These are phyloP conservation scores for Podospora sp. DNA, from an alignment of 495 filamentous ascomycete species.

Conservation along the genomic window DNA sequence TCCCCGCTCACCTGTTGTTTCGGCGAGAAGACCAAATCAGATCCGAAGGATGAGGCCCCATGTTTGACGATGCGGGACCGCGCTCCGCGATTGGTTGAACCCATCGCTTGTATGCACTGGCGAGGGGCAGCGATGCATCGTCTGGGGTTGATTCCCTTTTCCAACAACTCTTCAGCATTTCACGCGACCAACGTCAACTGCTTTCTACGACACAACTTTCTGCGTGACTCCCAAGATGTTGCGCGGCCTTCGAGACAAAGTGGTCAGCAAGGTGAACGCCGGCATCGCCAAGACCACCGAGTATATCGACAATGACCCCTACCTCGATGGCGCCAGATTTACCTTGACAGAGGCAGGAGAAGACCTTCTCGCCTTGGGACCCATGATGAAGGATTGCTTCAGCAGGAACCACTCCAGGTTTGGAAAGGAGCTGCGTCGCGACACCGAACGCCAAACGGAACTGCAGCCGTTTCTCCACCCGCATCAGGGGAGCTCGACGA, in stretches of 20 bases:
- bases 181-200: no score
- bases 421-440: not conserved
- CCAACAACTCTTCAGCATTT: no score
- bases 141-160: no score
- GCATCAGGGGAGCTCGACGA: not conserved
- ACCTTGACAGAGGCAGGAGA: not conserved
- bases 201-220: no score
- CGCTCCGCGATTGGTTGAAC: no score
- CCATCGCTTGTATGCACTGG: no score
- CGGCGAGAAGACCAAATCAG: no score
- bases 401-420: constrained; percentile 2
- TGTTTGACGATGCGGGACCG: no score
- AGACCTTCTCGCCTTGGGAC: not conserved
- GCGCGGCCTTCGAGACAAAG: constrained; percentile 2
- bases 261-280: not conserved
- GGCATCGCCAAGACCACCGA: not conserved
- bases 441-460: not conserved
- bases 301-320: not conserved
- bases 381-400: not conserved
- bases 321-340: not conserved
- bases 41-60: no score
- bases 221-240: not conserved
- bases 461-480: not conserved
- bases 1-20: no score
- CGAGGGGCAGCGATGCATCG: no score